A percentile compares a stretch with the other conserved stretches of the same genome.
These are phyloP conservation scores for Cubamyces lactineus DNA, from an alignment of 768 basidiomycete species.

Conservation along the genomic window DNA sequence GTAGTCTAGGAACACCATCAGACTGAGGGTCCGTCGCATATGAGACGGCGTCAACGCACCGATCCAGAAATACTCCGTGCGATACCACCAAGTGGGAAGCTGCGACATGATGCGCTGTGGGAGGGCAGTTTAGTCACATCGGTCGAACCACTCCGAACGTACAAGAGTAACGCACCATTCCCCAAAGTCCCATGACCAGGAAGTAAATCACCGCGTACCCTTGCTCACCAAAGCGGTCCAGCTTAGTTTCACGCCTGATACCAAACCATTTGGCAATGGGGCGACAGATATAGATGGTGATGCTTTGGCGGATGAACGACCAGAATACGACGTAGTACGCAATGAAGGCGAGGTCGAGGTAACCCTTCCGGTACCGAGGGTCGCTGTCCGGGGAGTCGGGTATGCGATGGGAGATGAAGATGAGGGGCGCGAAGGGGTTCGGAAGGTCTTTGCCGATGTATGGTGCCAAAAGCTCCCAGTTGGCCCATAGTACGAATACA, in stretches of 20 bases:
- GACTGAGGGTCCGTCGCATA: neutral
- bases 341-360: slow-evolving; percentile 77
- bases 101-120: slow-evolving; percentile 78
- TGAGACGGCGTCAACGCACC: slow-evolving; percentile 44
- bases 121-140: neutral
- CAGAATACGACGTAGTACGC: slow-evolving; percentile 86
- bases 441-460: slow-evolving; percentile 48
- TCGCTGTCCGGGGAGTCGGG: slow-evolving; percentile 54
- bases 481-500: slow-evolving; percentile 61
- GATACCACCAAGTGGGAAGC: slow-evolving; percentile 85
- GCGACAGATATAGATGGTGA: slow-evolving; percentile 64
- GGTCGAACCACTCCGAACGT: neutral
- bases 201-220: slow-evolving; percentile 88
- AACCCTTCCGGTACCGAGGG: slow-evolving; percentile 72
- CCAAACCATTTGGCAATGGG: slow-evolving; percentile 75
- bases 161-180: slow-evolving; percentile 60
- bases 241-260: slow-evolving; percentile 64
- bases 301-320: slow-evolving; percentile 80
- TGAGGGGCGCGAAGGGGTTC: slow-evolving; percentile 76
- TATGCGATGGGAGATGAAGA: slow-evolving; percentile 73
- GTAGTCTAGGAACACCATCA: slow-evolving; percentile 55
- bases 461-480: slow-evolving; percentile 61
- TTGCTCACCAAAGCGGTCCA: slow-evolving; percentile 90
- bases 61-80: slow-evolving; percentile 83
- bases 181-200: slow-evolving; percentile 66